Percentiles rank a stretch among this genome's conserved stretches.
These are phyloP conservation scores for Talaromyces sp. DNA, from an alignment of 2,329 filamentous ascomycete species.

Conservation along the genomic window DNA sequence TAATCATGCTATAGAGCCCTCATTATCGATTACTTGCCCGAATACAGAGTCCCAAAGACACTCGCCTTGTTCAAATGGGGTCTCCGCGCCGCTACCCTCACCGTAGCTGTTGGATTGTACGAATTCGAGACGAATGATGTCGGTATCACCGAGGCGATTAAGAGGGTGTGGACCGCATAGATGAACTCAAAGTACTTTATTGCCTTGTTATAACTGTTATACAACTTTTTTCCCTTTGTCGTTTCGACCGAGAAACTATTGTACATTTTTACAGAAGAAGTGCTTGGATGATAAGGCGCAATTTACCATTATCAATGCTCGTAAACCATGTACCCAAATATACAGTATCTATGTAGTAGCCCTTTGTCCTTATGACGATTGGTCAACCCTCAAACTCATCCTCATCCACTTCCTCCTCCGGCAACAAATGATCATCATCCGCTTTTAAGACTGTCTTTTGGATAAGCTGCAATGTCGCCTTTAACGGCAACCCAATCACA, in stretches of 20 bases:
- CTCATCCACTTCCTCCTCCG: constrained; percentile 42
- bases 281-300: neutral
- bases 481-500: constrained; percentile 83
- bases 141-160: constrained; percentile 83
- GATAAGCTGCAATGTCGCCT: constrained; percentile 72
- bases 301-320: neutral
- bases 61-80: constrained; percentile 70
- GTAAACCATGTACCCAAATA: neutral
- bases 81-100: constrained; percentile 71
- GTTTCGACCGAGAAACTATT: constrained; percentile 10
- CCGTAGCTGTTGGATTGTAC: constrained; percentile 85
- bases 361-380: neutral
- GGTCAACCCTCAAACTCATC: constrained; percentile 26
- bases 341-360: neutral
- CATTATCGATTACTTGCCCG: constrained; percentile 88
- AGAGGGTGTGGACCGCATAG: constrained; percentile 79
- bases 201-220: constrained; percentile 57
- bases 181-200: constrained; percentile 70
- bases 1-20: constrained; percentile 49
- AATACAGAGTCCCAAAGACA: constrained; percentile 62
- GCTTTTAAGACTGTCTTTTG: constrained; percentile 82
- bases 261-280: constrained; percentile 14
- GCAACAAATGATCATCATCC: constrained; percentile 57
- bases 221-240: constrained; percentile 15
- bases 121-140: constrained; percentile 99